phyloP scores from a whole-genome alignment of 2,329 filamentous ascomycete species.

The Pseudovirgaria hyperparasitica region DNA sequence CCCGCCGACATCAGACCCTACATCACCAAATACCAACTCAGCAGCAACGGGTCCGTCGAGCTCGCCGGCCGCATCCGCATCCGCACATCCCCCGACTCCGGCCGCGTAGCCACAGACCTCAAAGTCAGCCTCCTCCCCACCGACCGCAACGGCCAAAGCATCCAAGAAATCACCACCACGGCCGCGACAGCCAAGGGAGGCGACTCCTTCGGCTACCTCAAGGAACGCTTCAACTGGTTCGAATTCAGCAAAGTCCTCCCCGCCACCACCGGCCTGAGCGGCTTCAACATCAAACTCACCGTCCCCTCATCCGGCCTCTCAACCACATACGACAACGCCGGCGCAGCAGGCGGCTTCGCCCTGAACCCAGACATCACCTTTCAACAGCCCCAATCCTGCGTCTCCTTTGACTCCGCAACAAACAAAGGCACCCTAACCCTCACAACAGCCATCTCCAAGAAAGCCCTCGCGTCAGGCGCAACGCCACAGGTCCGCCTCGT shows the following conservation, averaged over 20 bases:
- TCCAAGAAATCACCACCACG: constrained; percentile 1
- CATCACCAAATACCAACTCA: not conserved
- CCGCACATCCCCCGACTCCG: not conserved
- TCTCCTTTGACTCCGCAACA: not conserved
- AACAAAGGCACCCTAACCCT: constrained; percentile 1
- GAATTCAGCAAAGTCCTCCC: constrained; percentile 2
- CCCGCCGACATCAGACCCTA: constrained; percentile 1
- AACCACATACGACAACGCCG: constrained; percentile 1
- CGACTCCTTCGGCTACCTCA: constrained; percentile 1
- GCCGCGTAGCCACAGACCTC: not conserved
- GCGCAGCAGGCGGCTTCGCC: constrained; percentile 1
- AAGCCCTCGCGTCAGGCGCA: not conserved
- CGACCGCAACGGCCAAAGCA: not conserved
- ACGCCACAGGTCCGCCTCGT: not conserved
- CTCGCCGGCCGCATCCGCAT: constrained; percentile 4
- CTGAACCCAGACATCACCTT: not conserved
- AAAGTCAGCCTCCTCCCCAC: constrained; percentile 1
- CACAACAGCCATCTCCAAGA: not conserved
- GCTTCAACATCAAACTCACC: constrained; percentile 1
- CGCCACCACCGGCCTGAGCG: not conserved
- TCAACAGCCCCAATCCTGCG: not conserved
- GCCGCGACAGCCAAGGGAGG: not conserved
- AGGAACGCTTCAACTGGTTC: constrained; percentile 4
- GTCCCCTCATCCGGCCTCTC: constrained; percentile 1
- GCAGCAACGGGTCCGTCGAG: constrained; percentile 1